Conservation (phyloP, 1,139 yeast genomes). For the Zygoascus hellenicus region DNA sequence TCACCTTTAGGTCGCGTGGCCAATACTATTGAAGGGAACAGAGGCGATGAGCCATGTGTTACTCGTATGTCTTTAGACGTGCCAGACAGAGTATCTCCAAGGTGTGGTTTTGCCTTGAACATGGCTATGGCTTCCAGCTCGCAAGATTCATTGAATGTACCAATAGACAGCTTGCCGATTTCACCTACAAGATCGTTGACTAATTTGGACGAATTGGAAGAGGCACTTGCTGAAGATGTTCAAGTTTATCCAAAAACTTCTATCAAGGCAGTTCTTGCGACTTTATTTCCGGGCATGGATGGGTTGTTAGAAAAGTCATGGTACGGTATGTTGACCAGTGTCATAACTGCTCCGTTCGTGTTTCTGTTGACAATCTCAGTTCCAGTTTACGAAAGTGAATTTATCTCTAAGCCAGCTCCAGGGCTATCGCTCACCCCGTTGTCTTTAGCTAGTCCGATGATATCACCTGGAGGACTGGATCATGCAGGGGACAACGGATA, state of each 20-base stretch:
- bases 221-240: slow-evolving; percentile 2
- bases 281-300: slow-evolving; percentile 27
- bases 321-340: slow-evolving; percentile 27
- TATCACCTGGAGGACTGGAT: too few species aligned
- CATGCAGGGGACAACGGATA: too few species aligned
- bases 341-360: slow-evolving; percentile 41
- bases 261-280: slow-evolving; percentile 12
- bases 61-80: too few species aligned
- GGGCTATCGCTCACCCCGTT: not conserved
- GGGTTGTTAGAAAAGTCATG: slow-evolving; percentile 23
- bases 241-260: not conserved
- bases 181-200: slow-evolving; percentile 5
- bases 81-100: too few species aligned
- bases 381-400: slow-evolving; percentile 39
- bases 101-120: too few species aligned
- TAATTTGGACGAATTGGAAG: slow-evolving; percentile 8
- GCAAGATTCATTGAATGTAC: too few species aligned
- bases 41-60: too few species aligned
- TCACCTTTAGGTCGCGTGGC: too few species aligned
- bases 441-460: too few species aligned
- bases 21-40: too few species aligned
- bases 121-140: too few species aligned
- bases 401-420: not conserved
- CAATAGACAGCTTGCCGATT: not conserved
- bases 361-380: slow-evolving; percentile 42